A percentile compares a stretch with the other conserved stretches of the same genome.
phyloP scores from a whole-genome alignment of 2,329 filamentous ascomycete genomes.

The Talaromyces rugulosus region DNA sequence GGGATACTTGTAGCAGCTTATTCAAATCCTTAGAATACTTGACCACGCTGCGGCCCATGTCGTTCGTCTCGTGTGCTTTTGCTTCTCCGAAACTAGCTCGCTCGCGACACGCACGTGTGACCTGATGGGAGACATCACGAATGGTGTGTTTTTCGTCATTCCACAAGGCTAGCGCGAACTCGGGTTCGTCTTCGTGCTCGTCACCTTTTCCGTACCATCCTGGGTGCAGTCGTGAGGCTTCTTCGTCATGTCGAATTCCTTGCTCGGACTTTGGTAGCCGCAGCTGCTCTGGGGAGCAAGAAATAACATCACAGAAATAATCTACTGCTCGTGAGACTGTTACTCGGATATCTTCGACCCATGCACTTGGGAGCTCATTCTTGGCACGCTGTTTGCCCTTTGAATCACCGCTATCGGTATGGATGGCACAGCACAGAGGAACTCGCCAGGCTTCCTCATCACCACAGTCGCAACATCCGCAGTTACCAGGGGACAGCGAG shows the following conservation, averaged over 20 bases:
- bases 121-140: conserved; percentile 82
- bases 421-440: conserved; percentile 83
- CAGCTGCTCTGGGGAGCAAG: conserved; percentile 93
- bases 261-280: conserved; percentile 78
- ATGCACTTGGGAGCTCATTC: conserved; percentile 67
- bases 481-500: conserved; percentile 81
- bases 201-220: conserved; percentile 68
- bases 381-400: conserved; percentile 56
- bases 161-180: conserved; percentile 87
- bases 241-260: conserved; percentile 77
- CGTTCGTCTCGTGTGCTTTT: conserved; percentile 83
- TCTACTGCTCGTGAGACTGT: conserved; percentile 83
- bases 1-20: conserved; percentile 71
- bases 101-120: conserved; percentile 80
- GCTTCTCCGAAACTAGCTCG: conserved; percentile 63
- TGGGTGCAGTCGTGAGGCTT: conserved; percentile 68
- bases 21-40: conserved; percentile 70
- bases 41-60: conserved; percentile 80
- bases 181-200: conserved; percentile 58
- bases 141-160: conserved; percentile 99
- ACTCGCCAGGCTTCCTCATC: conserved; percentile 90
- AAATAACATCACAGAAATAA: conserved; percentile 96
- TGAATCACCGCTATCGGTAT: conserved; percentile 58
- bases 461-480: conserved; percentile 95
- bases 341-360: conserved; percentile 73